phyloP scores from a whole-genome alignment of 2,329 filamentous ascomycete species.

The Venturia carpophila region DNA sequence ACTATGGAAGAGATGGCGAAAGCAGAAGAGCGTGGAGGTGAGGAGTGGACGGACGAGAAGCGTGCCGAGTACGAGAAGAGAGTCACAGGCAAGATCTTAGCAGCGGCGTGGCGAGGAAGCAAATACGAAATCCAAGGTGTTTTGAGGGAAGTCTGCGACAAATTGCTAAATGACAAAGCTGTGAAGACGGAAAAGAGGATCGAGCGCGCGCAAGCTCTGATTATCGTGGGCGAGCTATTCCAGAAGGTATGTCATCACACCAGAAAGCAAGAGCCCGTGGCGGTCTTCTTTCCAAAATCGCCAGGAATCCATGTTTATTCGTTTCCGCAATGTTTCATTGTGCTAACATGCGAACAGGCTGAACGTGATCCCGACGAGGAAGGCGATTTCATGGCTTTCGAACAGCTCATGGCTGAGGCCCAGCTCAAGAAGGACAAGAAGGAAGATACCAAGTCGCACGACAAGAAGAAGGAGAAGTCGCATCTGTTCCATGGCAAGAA shows the following conservation, averaged over 20 bases:
- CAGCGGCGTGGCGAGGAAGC: slow-evolving; percentile 89
- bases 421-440: slow-evolving; percentile 87
- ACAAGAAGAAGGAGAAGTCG: slow-evolving; percentile 21
- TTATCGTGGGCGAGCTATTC: slow-evolving; percentile 84
- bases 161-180: slow-evolving; percentile 70
- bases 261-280: neutral
- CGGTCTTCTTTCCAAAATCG: neutral
- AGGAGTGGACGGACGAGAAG: slow-evolving; percentile 97
- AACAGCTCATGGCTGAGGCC: slow-evolving; percentile 94
- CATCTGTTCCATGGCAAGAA: neutral
- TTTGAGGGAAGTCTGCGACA: slow-evolving; percentile 86
- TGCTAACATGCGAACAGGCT: slow-evolving; percentile 48
- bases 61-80: slow-evolving; percentile 90
- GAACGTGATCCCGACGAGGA: slow-evolving; percentile 89
- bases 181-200: slow-evolving; percentile 77
- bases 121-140: slow-evolving; percentile 98
- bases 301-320: neutral
- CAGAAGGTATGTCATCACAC: slow-evolving; percentile 56
- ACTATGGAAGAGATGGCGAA: slow-evolving; percentile 99
- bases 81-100: slow-evolving; percentile 96
- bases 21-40: slow-evolving; percentile 86
- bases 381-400: slow-evolving; percentile 97
- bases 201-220: slow-evolving; percentile 81
- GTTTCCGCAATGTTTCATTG: neutral
- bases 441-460: slow-evolving; percentile 56